These are phyloP conservation scores for Amoebophrya sp. DNA, from an alignment of 169 alveolate species.

Conservation along the genomic window DNA sequence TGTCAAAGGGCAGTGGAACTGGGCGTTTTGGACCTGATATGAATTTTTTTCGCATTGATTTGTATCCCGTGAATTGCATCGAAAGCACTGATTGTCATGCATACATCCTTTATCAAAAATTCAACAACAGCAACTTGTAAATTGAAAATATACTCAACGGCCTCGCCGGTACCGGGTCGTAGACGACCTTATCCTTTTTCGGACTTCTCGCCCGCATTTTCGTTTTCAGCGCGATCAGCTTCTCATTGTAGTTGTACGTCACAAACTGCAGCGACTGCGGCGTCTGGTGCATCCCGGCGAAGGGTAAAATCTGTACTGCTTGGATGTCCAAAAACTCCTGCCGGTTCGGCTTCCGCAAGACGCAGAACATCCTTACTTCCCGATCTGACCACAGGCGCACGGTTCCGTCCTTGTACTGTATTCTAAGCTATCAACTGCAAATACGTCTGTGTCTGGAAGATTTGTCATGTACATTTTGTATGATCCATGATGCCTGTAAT, in stretches of 20 bases:
- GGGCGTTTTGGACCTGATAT: background rate
- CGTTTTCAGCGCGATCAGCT: background rate
- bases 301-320: background rate
- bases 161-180: slow-evolving; percentile 14
- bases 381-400: slow-evolving; percentile 1
- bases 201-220: slow-evolving; percentile 1
- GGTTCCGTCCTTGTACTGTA: background rate
- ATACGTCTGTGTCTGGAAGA: no score
- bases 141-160: background rate
- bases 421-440: no score
- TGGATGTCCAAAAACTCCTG: background rate
- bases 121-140: background rate
- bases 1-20: background rate
- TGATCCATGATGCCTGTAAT: no score
- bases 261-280: background rate
- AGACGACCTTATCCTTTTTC: background rate
- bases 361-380: background rate
- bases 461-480: no score
- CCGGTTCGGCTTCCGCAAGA: slow-evolving; percentile 1
- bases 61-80: no score
- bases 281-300: slow-evolving; percentile 1
- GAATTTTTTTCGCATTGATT: no score
- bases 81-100: no score
- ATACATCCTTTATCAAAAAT: background rate
- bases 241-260: background rate